phyloP scores from a whole-genome alignment of 352 stramenopile genomes.

The Phytophthora litchii region DNA sequence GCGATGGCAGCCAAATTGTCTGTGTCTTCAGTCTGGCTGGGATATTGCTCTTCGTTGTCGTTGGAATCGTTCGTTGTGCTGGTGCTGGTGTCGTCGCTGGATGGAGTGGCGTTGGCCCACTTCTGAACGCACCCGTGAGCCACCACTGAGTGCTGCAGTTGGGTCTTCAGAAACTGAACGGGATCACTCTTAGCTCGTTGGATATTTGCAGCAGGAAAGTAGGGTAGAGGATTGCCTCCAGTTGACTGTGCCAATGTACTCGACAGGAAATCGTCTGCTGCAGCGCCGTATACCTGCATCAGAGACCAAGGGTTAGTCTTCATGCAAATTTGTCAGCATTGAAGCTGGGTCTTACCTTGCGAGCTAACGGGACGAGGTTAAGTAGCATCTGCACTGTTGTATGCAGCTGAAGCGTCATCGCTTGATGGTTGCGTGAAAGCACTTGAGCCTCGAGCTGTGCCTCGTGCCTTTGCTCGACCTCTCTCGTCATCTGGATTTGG shows the following conservation, averaged over 20 bases:
- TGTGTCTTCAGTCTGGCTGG: constrained; percentile 1
- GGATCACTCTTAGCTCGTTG: constrained; percentile 28
- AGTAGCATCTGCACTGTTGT: constrained; percentile 78
- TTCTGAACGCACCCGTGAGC: constrained; percentile 60
- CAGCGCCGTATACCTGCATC: constrained; percentile 59
- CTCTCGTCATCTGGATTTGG: constrained; percentile 37
- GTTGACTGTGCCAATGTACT: constrained; percentile 55
- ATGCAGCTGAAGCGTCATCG: constrained; percentile 74
- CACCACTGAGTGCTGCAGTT: constrained; percentile 59
- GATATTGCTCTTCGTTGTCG: constrained; percentile 13
- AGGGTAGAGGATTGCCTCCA: constrained; percentile 16
- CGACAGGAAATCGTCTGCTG: constrained; percentile 69
- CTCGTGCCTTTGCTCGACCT: constrained; percentile 56
- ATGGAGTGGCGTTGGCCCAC: constrained; percentile 47
- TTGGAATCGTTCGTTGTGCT: not conserved
- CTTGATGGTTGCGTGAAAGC: constrained; percentile 69
- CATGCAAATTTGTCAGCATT: not conserved
- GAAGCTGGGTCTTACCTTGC: constrained; percentile 36
- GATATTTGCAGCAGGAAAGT: not conserved
- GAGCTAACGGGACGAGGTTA: constrained; percentile 66
- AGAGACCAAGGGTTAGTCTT: not conserved
- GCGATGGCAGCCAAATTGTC: constrained; percentile 21
- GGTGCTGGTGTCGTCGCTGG: constrained; percentile 13
- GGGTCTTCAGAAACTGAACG: constrained; percentile 51
- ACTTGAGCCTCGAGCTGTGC: constrained; percentile 60